Conservation (phyloP, 1,139 yeast species). For the Taphrina deformans region DNA sequence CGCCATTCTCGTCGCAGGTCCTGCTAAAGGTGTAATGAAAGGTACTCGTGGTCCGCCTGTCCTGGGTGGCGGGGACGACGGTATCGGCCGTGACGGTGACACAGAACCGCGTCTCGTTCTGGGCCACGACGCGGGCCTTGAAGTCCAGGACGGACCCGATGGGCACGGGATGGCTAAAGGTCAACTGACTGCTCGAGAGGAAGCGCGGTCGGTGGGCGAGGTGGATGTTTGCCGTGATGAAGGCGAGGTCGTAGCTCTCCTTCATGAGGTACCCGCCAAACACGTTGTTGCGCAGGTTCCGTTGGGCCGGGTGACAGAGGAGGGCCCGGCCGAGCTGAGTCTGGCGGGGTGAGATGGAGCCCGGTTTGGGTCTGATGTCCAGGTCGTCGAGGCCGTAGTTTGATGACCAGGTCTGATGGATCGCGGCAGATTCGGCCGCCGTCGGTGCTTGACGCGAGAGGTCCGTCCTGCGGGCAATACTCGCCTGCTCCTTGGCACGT, state of each 20-base stretch:
- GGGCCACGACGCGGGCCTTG: slow-evolving; percentile 20
- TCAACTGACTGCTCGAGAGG: slow-evolving; percentile 19
- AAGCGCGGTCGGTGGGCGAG: slow-evolving; percentile 30
- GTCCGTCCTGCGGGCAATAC: slow-evolving; percentile 11
- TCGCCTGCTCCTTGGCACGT: slow-evolving; percentile 17
- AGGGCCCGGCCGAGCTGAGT: slow-evolving; percentile 26
- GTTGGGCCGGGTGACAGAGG: slow-evolving; percentile 28
- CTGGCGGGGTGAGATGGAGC: slow-evolving; percentile 25
- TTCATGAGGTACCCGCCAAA: slow-evolving; percentile 33
- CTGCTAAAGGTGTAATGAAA: slow-evolving; percentile 30
- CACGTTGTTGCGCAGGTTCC: slow-evolving; percentile 23
- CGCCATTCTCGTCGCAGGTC: neutral
- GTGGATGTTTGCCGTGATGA: slow-evolving; percentile 27
- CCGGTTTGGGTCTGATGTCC: slow-evolving; percentile 5
- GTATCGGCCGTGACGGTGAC: slow-evolving; percentile 33
- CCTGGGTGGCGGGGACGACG: slow-evolving; percentile 7
- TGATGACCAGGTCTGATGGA: slow-evolving; percentile 28
- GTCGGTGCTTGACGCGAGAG: slow-evolving; percentile 26
- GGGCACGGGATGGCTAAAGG: slow-evolving; percentile 32
- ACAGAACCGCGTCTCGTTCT: slow-evolving; percentile 16
- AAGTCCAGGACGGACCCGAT: slow-evolving; percentile 32
- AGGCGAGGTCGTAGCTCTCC: slow-evolving; percentile 26
- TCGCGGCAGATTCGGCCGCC: slow-evolving; percentile 18
- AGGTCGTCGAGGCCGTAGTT: slow-evolving; percentile 24
- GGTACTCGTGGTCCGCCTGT: slow-evolving; percentile 21